Percentiles rank a stretch among this genome's conserved stretches.
Conservation (phyloP, 2,329 filamentous ascomycete genomes). For the Fusarium avenaceum region DNA sequence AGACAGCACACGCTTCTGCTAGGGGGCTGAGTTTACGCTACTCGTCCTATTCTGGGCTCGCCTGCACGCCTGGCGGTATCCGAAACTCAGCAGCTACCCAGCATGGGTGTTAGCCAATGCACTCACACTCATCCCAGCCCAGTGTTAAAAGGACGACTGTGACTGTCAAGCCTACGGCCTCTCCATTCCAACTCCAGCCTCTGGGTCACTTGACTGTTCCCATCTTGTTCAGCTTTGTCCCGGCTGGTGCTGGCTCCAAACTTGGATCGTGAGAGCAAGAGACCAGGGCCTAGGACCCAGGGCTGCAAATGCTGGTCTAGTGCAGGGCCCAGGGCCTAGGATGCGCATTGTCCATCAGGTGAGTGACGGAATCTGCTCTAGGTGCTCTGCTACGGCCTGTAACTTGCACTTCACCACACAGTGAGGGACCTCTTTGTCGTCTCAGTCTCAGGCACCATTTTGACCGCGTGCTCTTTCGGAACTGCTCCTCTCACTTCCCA, state of each 20-base stretch:
- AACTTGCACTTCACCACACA: slow-evolving; percentile 14
- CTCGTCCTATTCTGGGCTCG: slow-evolving; percentile 30
- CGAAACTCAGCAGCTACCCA: slow-evolving; percentile 42
- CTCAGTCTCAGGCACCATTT: slow-evolving; percentile 44
- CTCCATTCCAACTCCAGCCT: slow-evolving; percentile 43
- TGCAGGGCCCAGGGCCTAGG: slow-evolving; percentile 23
- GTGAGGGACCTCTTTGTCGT: slow-evolving; percentile 18
- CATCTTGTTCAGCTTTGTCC: slow-evolving; percentile 20
- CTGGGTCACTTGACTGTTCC: slow-evolving; percentile 46
- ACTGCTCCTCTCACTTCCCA: slow-evolving; percentile 15
- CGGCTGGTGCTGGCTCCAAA: slow-evolving; percentile 25
- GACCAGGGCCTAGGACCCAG: slow-evolving; percentile 22
- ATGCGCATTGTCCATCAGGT: slow-evolving; percentile 41
- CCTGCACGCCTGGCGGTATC: slow-evolving; percentile 34
- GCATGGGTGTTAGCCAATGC: slow-evolving; percentile 24
- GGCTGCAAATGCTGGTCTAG: slow-evolving; percentile 18
- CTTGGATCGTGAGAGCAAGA: slow-evolving; percentile 38
- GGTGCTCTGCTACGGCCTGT: not conserved
- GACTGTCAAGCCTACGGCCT: slow-evolving; percentile 36
- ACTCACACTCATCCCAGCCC: slow-evolving; percentile 36
- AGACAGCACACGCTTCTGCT: slow-evolving; percentile 40
- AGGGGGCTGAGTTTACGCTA: slow-evolving; percentile 39
- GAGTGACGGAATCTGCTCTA: slow-evolving; percentile 37
- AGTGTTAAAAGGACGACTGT: slow-evolving; percentile 35
- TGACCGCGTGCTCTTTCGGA: slow-evolving; percentile 32